Evolutionary conservation across 768 basidiomycete species (phyloP).

Genomic region (Hypsizygus marmoreus): DNA sequence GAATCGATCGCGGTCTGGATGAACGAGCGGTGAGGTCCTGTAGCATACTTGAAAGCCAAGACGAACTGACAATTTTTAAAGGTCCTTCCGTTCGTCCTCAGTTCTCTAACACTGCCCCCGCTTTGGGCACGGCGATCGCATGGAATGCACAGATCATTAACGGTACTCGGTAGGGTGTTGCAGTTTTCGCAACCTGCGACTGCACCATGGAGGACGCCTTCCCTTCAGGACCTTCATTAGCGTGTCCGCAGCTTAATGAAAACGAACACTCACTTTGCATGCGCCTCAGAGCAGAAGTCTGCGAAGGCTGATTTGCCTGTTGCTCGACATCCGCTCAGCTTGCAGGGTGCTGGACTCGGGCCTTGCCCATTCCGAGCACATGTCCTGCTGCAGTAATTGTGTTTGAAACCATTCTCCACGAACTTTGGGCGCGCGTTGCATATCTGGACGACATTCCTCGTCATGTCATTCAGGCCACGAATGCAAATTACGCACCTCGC

Average conservation of each 20-base stretch:
- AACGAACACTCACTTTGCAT: constrained; percentile 49
- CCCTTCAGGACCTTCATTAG: constrained; percentile 32
- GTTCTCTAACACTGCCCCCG: constrained; percentile 48
- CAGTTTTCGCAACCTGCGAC: constrained; percentile 54
- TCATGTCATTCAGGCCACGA: constrained; percentile 10
- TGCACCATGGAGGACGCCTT: constrained; percentile 51
- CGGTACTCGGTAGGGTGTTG: constrained; percentile 44
- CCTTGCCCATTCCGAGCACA: constrained; percentile 54
- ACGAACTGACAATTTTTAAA: constrained; percentile 53
- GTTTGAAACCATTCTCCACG: constrained; percentile 58
- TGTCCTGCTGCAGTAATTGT: constrained; percentile 62
- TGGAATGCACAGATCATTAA: constrained; percentile 47
- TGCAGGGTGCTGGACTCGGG: constrained; percentile 42
- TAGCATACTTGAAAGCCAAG: constrained; percentile 13
- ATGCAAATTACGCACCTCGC: constrained; percentile 11
- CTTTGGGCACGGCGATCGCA: constrained; percentile 49
- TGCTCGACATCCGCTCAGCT: constrained; percentile 54
- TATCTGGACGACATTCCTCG: constrained; percentile 44
- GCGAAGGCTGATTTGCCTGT: constrained; percentile 52
- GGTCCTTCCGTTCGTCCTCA: constrained; percentile 44
- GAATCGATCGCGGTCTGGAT: constrained; percentile 49
- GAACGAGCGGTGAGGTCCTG: constrained; percentile 17
- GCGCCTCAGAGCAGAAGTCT: constrained; percentile 59
- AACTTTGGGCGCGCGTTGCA: constrained; percentile 65
- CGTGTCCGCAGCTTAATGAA: background rate